These are phyloP conservation scores for Marvania coccoides DNA, from an alignment of 139 green algal genomes.

Conservation along the genomic window DNA sequence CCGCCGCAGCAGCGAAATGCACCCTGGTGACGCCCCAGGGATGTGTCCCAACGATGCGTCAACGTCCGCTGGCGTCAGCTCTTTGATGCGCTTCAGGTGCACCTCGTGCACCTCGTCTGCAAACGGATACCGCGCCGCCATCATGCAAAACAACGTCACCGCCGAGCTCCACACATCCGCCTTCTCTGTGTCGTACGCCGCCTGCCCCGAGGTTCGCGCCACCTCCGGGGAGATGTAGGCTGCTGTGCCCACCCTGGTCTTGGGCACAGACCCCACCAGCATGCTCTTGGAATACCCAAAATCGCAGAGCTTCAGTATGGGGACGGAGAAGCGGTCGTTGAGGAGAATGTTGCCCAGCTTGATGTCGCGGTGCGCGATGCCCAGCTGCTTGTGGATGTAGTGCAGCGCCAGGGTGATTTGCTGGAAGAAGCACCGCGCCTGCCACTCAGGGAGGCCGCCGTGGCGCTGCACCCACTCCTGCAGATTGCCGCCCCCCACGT, in stretches of 20 bases:
- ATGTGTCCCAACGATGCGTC: conserved; percentile 7
- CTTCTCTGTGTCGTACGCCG: conserved; percentile 28
- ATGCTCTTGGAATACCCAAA: conserved; percentile 58
- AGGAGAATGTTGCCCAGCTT: conserved; percentile 62
- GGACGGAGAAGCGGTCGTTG: conserved; percentile 33
- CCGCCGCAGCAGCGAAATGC: conserved; percentile 43
- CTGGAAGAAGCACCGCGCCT: conserved; percentile 63
- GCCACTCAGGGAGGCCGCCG: conserved; percentile 25
- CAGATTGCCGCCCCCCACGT: conserved; percentile 60
- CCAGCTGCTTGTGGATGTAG: conserved; percentile 47
- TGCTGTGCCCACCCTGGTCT: conserved; percentile 35
- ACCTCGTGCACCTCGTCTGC: conserved; percentile 14
- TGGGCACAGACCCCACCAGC: conserved; percentile 35
- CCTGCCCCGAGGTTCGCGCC: conserved; percentile 2
- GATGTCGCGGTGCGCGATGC: conserved; percentile 54
- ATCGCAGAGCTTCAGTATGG: conserved; percentile 60
- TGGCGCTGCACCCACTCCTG: conserved; percentile 17
- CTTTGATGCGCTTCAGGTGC: conserved; percentile 21
- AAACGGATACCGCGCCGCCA: conserved; percentile 34
- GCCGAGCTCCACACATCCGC: conserved; percentile 38
- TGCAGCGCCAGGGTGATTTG: conserved; percentile 50
- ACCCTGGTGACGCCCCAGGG: conserved; percentile 11
- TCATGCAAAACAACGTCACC: conserved; percentile 40
- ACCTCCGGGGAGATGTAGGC: conserved; percentile 40
- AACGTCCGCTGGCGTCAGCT: conserved; percentile 12